Evolutionary conservation across 2,329 filamentous ascomycete genomes (phyloP), one percentile per base, ranked within the genome.

Genomic region (Cordyceps cateniannulata): DNA sequence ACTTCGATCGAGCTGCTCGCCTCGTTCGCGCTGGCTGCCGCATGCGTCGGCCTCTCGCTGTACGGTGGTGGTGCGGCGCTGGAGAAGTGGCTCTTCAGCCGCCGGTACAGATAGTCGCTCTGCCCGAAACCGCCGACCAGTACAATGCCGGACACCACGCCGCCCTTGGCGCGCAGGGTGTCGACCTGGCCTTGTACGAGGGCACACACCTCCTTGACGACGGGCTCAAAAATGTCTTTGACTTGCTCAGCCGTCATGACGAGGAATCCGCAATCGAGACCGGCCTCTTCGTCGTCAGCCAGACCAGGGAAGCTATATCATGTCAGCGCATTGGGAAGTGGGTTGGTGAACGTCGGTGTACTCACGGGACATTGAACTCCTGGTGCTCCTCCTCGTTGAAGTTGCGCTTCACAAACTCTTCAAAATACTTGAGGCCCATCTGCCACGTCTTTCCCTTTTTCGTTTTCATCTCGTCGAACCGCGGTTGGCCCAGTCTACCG

Each of bases 361-460:
- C 82, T 65, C 73, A 85, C 81, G 89, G 89, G 4, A 93, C 83
- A 62, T 91, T 91, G 62, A 92, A 84, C 70, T 93, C 89, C 54
- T 86, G 81, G 64, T 89, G 84, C 68, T 91, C 89, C 51, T 91
- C 88, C 67, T 90, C 87, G 69, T 90, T 88, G 70, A 93, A 93
- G 68, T 91, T 92, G 16, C 90, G 82, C 74, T 93, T 93, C 16
- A 93, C 89, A 69, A 91, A 92, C 69, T 93, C 89, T 68, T 93
- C 90, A 72, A 91, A 93, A 69, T 91, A 92, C 60, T 85, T 83
- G 55, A 93, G 76, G 2, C 86, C 90, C 85, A 87, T 87, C 71
- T 88, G 89, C 88, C 89, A 93, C 1, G 87, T 90, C 73, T 90
- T 91, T 3, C 82, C 83, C 72, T 91, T 91, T 74, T 89, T 90